Base-by-base conservation (phyloP, 176 grass and related monocot genomes). In the Juncus effusus region DNA sequence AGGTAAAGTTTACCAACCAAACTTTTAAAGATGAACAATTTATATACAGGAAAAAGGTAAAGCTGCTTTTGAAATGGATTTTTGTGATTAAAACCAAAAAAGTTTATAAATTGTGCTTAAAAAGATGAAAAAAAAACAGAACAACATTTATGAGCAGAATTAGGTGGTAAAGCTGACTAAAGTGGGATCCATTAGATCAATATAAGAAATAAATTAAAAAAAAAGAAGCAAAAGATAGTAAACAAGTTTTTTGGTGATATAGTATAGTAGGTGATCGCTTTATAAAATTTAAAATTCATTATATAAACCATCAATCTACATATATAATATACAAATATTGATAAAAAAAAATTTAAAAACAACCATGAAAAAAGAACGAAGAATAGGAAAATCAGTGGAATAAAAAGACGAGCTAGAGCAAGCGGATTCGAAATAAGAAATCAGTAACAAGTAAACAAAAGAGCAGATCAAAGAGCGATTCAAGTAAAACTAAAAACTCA, bases 101-200 rank as follows among this genome's bases (percentile, higher is more conserved):
- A 69, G 40, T 13, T 38, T 14, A 69, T 69, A 36, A 69, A 69
- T 13, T 69, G 38, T 40, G 55, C 65, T 13, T 3, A 28, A 28
- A 28, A 28, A 15, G 6, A 45, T 19, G 13, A 42, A n/a, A 45
- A 47, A n/a, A 45, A 47, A 13, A 56, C 38, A 36, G 12, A 5
- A 2, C 44, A 72, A 53, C 42, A 59, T 10, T 35, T 71, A 13
- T 70, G 10, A 45, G 14, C 28, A 42, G 3, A 69, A 13, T 72
- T 58, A 59, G 3, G 40, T 53, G 54, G 42, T 72, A 28, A 14
- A 59, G 38, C 39, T 72, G 68, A 72, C 53, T 56, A 41, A 53
- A 72, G 14, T 28, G 13, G 28, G 28, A 45, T 38, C 68, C 54
- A 58, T 69, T 9, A 28, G 19, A 28, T 28, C 19, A 28, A 28